phyloP scores from a whole-genome alignment of 139 green algal species.

The Picochlorum sp. region DNA sequence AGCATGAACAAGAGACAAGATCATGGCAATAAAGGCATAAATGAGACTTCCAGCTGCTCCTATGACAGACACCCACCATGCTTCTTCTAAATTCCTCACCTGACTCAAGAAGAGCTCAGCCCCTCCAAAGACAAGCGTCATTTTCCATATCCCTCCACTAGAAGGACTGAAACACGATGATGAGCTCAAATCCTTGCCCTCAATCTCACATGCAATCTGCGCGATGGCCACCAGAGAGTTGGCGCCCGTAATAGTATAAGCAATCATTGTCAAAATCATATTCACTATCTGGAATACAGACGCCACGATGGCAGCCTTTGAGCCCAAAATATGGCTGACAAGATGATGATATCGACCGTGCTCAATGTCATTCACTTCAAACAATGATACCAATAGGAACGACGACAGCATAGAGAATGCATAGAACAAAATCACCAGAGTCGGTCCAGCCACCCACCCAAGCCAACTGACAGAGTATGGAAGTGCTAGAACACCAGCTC shows the following conservation, averaged over 20 bases:
- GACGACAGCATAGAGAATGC: background rate
- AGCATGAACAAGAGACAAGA: conserved; percentile 7
- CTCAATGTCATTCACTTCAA: conserved; percentile 11
- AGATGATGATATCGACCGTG: conserved; percentile 13
- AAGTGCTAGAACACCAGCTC: conserved; percentile 24
- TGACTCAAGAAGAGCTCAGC: conserved; percentile 39
- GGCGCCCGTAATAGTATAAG: conserved; percentile 11
- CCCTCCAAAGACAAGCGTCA: conserved; percentile 34
- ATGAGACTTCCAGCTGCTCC: conserved; percentile 26
- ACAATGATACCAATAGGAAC: background rate
- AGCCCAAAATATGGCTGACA: conserved; percentile 13
- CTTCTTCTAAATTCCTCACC: conserved; percentile 17
- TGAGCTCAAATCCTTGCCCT: background rate
- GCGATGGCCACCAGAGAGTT: conserved; percentile 12
- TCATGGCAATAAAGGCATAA: conserved; percentile 43
- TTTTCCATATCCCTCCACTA: conserved; percentile 19
- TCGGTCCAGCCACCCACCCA: conserved; percentile 20
- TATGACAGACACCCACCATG: conserved; percentile 9
- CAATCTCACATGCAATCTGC: background rate
- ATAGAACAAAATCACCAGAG: conserved; percentile 25
- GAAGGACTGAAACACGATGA: background rate
- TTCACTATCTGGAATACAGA: conserved; percentile 16
- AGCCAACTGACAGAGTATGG: conserved; percentile 20
- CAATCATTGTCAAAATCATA: conserved; percentile 17
- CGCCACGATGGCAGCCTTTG: background rate